Base-by-base conservation (phyloP, 1,284 basidiomycete genomes). In the Ganoderma multipileum region DNA sequence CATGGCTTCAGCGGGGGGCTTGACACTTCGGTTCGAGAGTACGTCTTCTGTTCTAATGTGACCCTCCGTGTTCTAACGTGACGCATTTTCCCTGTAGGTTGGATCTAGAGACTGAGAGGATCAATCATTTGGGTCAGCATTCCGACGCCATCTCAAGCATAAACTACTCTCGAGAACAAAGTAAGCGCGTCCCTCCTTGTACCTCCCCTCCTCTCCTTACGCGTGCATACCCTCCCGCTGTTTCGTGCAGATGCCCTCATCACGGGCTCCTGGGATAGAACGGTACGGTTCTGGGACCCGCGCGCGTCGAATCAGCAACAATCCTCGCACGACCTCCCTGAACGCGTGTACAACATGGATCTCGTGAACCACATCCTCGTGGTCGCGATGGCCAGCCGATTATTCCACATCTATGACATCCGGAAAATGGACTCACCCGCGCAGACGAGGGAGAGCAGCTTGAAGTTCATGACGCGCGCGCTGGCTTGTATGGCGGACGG, bases 401-500 rank as follows among this genome's bases (percentile, higher is more conserved):
- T 95, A 16, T 95, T 98, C 74, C 88, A 92, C 76, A 95, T 98
- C 14, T 98, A 94, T 76, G 93, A 96, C 72, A 83, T 95, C 12
- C 84, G 91, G 41, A 91, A 91, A 72, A 91, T 97, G 86, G 83
- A 86, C 68, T 80, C 85, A 64, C 90, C 93, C 0, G 84, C 87
- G 63, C 94, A 96, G 76, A 87, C 89, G 76, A 83, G 98, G 69
- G 98, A 99, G 82, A 96, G 94, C 78, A 95, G 94, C 72, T 81
- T 99, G 71, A 99, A 98, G 81, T 99, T 94, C 79, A 94, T 99
- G 92, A 97, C 97, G 41, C 83, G 96, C 62, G 92, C 91, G 65
- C 81, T 99, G 54, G 93, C 93, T 20, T 96, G 95, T 77, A 99
- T 98, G 96, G 86, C 89, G 0, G 92, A 95, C 75, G 97, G 96